These are phyloP conservation scores for Aspergillus clavatus DNA, from an alignment of 2,329 filamentous ascomycete species.

Conservation along the genomic window DNA sequence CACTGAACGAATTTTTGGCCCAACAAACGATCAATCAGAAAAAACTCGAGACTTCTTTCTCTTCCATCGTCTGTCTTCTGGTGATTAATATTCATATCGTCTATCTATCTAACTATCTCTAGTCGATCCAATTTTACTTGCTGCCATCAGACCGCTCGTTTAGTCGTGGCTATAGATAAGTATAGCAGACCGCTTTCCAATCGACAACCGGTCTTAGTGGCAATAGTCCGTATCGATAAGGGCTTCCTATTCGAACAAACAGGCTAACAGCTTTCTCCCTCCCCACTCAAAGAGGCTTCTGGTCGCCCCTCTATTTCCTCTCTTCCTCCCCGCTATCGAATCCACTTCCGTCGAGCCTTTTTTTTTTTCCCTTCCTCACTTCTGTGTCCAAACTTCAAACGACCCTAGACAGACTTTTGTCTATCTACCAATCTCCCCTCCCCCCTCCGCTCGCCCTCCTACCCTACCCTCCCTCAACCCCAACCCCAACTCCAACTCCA, in stretches of 20 bases:
- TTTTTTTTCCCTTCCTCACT: constrained; percentile 23
- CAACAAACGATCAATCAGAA: no score
- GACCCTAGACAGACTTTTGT: constrained; percentile 20
- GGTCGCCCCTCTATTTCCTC: constrained; percentile 26
- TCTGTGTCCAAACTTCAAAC: constrained; percentile 6
- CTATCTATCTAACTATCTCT: no score
- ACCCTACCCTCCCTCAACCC: constrained; percentile 9
- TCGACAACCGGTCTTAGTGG: no score
- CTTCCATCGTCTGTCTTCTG: constrained; percentile 7
- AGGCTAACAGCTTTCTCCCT: no score
- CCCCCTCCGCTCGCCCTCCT: constrained; percentile 10
- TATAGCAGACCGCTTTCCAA: constrained; percentile 8
- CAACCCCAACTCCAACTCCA: no score
- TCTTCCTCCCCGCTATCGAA: constrained; percentile 29
- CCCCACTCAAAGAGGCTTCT: constrained; percentile 20
- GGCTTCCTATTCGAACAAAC: constrained; percentile 27
- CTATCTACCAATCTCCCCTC: constrained; percentile 19
- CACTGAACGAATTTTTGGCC: constrained; percentile 27
- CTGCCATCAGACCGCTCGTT: neutral
- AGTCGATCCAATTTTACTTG: no score
- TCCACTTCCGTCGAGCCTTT: constrained; percentile 29
- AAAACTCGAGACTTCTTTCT: constrained; percentile 3
- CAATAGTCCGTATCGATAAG: constrained; percentile 47
- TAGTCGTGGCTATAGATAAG: neutral
- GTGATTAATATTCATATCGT: no score